A percentile compares a stretch with the other conserved stretches of the same genome.
Evolutionary conservation across 805 yeast species (phyloP).

Genomic region (Starmerella gropengiesseri): DNA sequence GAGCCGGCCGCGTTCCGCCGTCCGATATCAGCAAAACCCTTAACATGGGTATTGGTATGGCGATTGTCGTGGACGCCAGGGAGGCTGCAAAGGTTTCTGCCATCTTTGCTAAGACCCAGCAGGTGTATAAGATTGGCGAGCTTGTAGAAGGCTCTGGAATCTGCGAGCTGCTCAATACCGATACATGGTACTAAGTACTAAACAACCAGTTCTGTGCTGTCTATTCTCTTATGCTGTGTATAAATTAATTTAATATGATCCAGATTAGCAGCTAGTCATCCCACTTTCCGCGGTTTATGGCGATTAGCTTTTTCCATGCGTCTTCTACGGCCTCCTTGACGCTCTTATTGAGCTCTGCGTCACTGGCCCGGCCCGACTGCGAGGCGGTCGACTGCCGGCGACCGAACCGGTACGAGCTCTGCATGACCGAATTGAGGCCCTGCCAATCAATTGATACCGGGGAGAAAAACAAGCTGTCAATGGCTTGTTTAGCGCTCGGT

Average conservation of each 20-base stretch:
- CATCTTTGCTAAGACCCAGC: conserved; percentile 59
- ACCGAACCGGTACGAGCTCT: conserved; percentile 65
- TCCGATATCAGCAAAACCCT: conserved; percentile 80
- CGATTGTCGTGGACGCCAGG: conserved; percentile 61
- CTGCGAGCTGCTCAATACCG: conserved; percentile 28
- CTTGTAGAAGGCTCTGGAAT: conserved; percentile 39
- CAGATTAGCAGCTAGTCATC: no score
- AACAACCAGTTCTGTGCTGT: no score
- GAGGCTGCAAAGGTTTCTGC: conserved; percentile 48
- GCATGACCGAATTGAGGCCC: conserved; percentile 37
- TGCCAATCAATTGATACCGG: conserved; percentile 62
- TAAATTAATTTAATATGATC: no score
- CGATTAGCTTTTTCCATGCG: conserved; percentile 44
- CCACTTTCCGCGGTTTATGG: conserved; percentile 8
- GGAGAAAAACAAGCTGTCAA: conserved; percentile 55
- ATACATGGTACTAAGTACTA: conserved; percentile 27
- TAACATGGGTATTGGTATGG: conserved; percentile 96
- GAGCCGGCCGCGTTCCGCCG: conserved; percentile 79
- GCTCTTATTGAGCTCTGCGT: conserved; percentile 31
- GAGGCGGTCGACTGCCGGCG: no score
- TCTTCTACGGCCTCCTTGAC: conserved; percentile 35
- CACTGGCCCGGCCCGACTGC: conserved; percentile 34
- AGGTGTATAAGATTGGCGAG: conserved; percentile 58
- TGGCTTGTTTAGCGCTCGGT: conserved; percentile 50
- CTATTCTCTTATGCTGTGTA: no score